These are phyloP conservation scores for Flaveria floridana DNA, from an alignment of 140 eudicot species.

Conservation along the genomic window DNA sequence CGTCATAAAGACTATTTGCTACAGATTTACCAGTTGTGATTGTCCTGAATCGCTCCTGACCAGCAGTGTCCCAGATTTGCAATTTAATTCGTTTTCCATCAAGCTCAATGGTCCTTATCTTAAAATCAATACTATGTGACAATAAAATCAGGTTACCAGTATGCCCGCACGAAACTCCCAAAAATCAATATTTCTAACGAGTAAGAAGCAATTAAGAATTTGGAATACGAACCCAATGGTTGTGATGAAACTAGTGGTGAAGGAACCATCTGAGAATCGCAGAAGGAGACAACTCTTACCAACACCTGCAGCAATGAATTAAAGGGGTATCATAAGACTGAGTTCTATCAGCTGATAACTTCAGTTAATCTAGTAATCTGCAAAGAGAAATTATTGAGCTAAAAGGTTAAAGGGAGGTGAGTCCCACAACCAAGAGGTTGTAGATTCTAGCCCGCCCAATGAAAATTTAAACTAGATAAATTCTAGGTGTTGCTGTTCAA, in stretches of 20 bases:
- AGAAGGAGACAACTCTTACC: conserved; percentile 83
- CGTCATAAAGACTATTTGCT: not conserved
- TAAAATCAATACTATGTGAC: conserved; percentile 62
- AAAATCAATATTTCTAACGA: conserved; percentile 1
- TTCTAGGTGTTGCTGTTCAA: no score
- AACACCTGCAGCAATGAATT: conserved; percentile 51
- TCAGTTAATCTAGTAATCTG: not conserved
- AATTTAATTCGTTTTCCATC: conserved; percentile 75
- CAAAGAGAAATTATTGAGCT: no score
- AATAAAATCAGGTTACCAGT: not conserved
- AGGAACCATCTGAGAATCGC: conserved; percentile 82
- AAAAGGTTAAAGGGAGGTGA: no score
- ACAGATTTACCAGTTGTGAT: conserved; percentile 62
- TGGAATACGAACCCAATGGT: conserved; percentile 61
- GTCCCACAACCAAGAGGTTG: no score
- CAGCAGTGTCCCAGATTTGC: conserved; percentile 92
- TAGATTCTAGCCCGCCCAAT: no score
- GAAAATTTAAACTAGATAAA: no score
- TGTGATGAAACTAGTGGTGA: conserved; percentile 73
- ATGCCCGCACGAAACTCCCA: not conserved
- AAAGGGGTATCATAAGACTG: not conserved
- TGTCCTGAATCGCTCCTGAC: conserved; percentile 84
- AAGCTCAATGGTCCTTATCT: conserved; percentile 79
- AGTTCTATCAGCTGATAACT: not conserved
- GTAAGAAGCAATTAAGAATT: not conserved